Evolutionary conservation across 2,329 filamentous ascomycete species (phyloP), one percentile per base, ranked within the genome.

Genomic region (Macrophomina phaseolina): DNA sequence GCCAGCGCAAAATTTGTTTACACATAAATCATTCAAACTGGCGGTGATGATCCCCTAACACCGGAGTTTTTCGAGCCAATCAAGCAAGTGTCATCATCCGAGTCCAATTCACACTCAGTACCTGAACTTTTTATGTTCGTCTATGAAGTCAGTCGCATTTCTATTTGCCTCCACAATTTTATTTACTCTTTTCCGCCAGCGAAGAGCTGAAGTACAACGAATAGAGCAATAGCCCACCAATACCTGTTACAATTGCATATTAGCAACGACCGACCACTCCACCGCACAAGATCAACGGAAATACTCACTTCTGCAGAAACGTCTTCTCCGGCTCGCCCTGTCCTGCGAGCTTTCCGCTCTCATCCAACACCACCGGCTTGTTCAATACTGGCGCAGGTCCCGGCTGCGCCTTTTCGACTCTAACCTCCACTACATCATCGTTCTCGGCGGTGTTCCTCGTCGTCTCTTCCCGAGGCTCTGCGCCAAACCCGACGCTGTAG

Each of bases 291-390:
- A 23, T 23, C 23, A 23, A 23, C 23, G 23, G 16, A 14, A 14
- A 3, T n/a, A 77, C 81, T 71, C 70, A 84, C 82, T 85, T 85
- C 71, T 84, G 82, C 69, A 85, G 73, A 69, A 85, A 84, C 3
- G 76, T 77, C 78, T 84, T 84, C 73, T 85, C 80, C 8, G 77
- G 77, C 72, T 82, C 81, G 69, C 81, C 76, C 23, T 68, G 73
- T 5, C 77, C 73, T 16, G 74, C 80, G 60, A 88, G 80, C 69
- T 80, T 81, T 0, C 88, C 87, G 56, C 83, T 81, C 34, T 85
- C 83, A 71, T 86, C 87, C 69, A 86, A 78, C 64, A 85, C 78
- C 61, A 86, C 82, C 0, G 86, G 85, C 55, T 83, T 86, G 67
- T 87, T 84, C 72, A 84, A 69, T 5, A 76, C 72, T 9, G 81